A percentile compares a stretch with the other conserved stretches of the same genome.
phyloP scores from a whole-genome alignment of 2,329 filamentous ascomycete genomes.

The Cordyceps pruinosa region DNA sequence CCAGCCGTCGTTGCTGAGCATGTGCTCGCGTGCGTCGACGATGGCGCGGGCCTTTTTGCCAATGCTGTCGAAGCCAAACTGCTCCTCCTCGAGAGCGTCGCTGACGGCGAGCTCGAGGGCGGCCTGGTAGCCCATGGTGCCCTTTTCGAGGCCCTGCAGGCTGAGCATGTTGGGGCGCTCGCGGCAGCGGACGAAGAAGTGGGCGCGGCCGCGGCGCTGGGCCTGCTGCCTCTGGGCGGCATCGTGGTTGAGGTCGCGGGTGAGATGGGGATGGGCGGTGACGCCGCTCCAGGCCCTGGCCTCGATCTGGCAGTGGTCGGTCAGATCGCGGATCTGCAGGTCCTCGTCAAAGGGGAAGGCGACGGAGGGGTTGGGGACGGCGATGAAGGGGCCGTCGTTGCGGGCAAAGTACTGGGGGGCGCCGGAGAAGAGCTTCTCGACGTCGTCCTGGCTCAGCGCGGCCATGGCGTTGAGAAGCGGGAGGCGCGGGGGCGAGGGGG shows the following conservation, averaged over 20 bases:
- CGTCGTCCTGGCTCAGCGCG: slow-evolving; percentile 49
- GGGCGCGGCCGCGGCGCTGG: slow-evolving; percentile 41
- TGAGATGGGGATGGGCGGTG: slow-evolving; percentile 58
- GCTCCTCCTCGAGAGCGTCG: slow-evolving; percentile 57
- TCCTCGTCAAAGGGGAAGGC: slow-evolving; percentile 62
- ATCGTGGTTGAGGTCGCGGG: slow-evolving; percentile 41
- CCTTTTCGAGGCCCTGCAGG: slow-evolving; percentile 64
- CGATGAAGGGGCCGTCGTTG: slow-evolving; percentile 51
- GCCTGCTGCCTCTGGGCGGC: slow-evolving; percentile 33
- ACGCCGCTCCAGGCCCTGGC: slow-evolving; percentile 56
- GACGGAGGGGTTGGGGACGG: slow-evolving; percentile 54
- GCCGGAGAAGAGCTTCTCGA: slow-evolving; percentile 68
- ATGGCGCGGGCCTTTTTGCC: slow-evolving; percentile 48
- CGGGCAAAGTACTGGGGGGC: slow-evolving; percentile 65
- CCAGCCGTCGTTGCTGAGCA: slow-evolving; percentile 46
- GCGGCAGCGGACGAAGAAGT: slow-evolving; percentile 52
- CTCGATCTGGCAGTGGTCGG: slow-evolving; percentile 57
- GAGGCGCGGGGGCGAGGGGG: not conserved
- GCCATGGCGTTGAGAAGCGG: slow-evolving; percentile 36
- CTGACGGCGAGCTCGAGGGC: slow-evolving; percentile 59
- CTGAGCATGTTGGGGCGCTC: slow-evolving; percentile 66
- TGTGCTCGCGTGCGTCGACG: slow-evolving; percentile 50
- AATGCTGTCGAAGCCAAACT: slow-evolving; percentile 51
- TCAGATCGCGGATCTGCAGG: slow-evolving; percentile 54
- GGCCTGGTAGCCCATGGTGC: slow-evolving; percentile 62